Conservation (phyloP, 2,329 filamentous ascomycete genomes). For the Alternaria angustiovoidea region DNA sequence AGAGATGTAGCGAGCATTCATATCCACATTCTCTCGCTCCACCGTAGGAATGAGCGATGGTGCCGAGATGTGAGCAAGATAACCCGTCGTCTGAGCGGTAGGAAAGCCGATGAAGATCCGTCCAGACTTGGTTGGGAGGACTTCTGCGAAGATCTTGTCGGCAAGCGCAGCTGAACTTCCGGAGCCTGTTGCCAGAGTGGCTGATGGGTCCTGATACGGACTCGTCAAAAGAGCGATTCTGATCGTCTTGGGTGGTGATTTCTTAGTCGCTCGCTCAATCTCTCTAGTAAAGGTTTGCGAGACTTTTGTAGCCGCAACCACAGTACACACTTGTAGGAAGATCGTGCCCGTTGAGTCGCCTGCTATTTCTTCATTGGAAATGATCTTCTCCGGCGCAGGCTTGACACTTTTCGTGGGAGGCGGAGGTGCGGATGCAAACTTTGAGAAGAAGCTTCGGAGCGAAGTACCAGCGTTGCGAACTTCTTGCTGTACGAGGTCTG, state of each 20-base stretch:
- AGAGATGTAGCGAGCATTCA: conserved; percentile 93
- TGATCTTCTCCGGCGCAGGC: conserved; percentile 26
- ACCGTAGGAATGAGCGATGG: conserved; percentile 97
- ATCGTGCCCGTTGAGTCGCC: conserved; percentile 77
- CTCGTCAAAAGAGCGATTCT: conserved; percentile 88
- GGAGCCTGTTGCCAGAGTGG: conserved; percentile 65
- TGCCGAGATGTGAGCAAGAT: conserved; percentile 92
- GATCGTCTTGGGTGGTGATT: conserved; percentile 88
- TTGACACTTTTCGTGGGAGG: conserved; percentile 32
- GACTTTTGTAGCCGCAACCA: conserved; percentile 80
- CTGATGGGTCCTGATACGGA: conserved; percentile 81
- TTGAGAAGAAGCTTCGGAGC: conserved; percentile 52
- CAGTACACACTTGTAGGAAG: conserved; percentile 87
- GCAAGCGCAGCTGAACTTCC: conserved; percentile 63
- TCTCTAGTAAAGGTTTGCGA: conserved; percentile 78
- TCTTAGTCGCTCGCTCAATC: conserved; percentile 94
- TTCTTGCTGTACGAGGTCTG: conserved; percentile 46
- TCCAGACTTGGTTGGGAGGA: conserved; percentile 87
- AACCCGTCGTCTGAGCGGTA: conserved; percentile 94
- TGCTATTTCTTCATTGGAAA: conserved; percentile 69
- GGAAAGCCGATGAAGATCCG: conserved; percentile 98
- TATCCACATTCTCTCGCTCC: conserved; percentile 93
- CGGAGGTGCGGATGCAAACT: conserved; percentile 40
- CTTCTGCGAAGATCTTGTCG: conserved; percentile 85
- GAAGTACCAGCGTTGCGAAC: conserved; percentile 47